phyloP scores from a whole-genome alignment of 192 early-diverging fungal genomes.

The Linnemannia schmuckeri region DNA sequence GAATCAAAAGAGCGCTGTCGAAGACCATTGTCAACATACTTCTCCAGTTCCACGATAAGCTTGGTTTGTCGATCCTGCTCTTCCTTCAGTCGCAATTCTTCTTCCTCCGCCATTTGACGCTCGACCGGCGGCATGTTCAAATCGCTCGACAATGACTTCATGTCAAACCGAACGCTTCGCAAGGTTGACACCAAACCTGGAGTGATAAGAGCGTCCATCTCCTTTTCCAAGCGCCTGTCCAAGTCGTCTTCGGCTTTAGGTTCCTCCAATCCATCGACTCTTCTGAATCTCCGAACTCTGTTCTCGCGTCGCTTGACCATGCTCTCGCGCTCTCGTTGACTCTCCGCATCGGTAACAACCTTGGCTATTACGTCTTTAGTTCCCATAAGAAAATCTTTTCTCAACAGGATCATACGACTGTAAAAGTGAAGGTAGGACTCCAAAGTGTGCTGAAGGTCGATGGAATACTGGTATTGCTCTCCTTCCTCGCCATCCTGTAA shows the following conservation, averaged over 20 bases:
- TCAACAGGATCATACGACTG: slow-evolving; percentile 19
- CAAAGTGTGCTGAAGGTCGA: slow-evolving; percentile 42
- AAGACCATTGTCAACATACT: neutral
- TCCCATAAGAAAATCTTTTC: slow-evolving; percentile 28
- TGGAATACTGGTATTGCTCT: slow-evolving; percentile 45
- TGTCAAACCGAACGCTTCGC: slow-evolving; percentile 20
- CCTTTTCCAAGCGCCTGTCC: slow-evolving; percentile 29
- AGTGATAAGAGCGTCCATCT: slow-evolving; percentile 28
- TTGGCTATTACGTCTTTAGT: slow-evolving; percentile 18
- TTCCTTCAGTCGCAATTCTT: slow-evolving; percentile 33
- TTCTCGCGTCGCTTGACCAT: slow-evolving; percentile 39
- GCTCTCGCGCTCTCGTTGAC: slow-evolving; percentile 2
- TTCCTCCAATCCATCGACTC: slow-evolving; percentile 14
- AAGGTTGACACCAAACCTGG: slow-evolving; percentile 15
- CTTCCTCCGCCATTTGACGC: slow-evolving; percentile 27
- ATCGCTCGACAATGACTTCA: slow-evolving; percentile 23
- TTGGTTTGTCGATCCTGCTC: slow-evolving; percentile 24
- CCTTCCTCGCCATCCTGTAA: slow-evolving; percentile 46
- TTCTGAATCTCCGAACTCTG: slow-evolving; percentile 22
- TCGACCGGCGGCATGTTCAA: neutral
- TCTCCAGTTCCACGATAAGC: slow-evolving; percentile 25
- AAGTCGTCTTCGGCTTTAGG: slow-evolving; percentile 11
- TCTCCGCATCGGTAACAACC: slow-evolving; percentile 3
- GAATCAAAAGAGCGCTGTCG: too few relatives aligned
- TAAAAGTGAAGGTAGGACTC: slow-evolving; percentile 43